phyloP scores from a whole-genome alignment of 208 protist genomes.

The Trypanosoma vivax region DNA sequence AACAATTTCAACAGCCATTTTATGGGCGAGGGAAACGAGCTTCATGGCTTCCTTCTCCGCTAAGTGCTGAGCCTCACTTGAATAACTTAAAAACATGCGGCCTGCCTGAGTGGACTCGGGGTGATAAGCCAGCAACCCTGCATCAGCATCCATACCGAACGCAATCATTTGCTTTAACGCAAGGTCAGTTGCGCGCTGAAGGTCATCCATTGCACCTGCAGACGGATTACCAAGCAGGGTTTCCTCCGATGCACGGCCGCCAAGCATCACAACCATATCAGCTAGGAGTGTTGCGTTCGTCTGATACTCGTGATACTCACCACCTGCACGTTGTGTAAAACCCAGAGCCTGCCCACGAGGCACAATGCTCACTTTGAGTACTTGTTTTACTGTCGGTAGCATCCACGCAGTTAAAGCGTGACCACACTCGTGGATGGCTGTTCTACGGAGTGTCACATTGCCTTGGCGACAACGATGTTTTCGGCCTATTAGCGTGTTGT shows the following conservation, averaged over 20 bases:
- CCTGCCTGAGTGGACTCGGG: conserved; percentile 77
- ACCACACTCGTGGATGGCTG: conserved; percentile 70
- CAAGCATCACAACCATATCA: conserved; percentile 82
- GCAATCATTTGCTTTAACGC: conserved; percentile 77
- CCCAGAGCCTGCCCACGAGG: conserved; percentile 79
- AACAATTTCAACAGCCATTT: conserved; percentile 50
- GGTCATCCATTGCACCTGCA: conserved; percentile 82
- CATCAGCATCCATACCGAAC: conserved; percentile 76
- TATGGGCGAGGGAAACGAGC: conserved; percentile 59
- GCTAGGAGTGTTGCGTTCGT: conserved; percentile 82
- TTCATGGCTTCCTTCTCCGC: conserved; percentile 71
- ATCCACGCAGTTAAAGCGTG: conserved; percentile 75
- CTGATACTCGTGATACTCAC: conserved; percentile 85
- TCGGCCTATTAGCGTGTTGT: conserved; percentile 78
- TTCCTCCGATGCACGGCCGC: conserved; percentile 80
- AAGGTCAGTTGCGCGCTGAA: conserved; percentile 81
- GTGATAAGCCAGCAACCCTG: conserved; percentile 74
- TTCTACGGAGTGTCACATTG: conserved; percentile 43
- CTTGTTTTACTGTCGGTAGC: conserved; percentile 58
- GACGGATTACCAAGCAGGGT: conserved; percentile 85
- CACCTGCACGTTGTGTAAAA: conserved; percentile 82
- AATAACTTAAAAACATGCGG: conserved; percentile 76
- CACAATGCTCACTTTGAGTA: conserved; percentile 81
- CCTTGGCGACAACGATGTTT: conserved; percentile 80
- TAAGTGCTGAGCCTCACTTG: conserved; percentile 62